Evolutionary conservation across 768 basidiomycete genomes (phyloP).

Genomic region (Hirschioporus abietinus): DNA sequence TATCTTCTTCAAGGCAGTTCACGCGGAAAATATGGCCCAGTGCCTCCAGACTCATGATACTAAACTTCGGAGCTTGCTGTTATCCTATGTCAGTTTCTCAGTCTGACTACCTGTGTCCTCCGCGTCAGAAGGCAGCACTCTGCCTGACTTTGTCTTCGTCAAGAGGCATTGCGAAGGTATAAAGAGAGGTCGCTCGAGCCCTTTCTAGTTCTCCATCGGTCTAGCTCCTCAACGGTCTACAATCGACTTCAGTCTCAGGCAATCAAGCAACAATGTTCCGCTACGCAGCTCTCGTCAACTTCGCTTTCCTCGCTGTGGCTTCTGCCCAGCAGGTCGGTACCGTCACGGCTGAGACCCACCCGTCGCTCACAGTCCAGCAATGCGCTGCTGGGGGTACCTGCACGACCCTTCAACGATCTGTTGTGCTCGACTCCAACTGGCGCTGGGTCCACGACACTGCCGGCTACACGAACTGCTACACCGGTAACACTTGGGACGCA

Average conservation of each 20-base stretch:
- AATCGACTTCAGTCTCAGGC: not conserved
- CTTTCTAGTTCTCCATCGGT: not conserved
- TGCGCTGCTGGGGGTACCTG: slow-evolving; percentile 43
- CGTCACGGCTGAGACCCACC: slow-evolving; percentile 42
- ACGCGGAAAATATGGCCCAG: not conserved
- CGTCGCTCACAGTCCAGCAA: slow-evolving; percentile 39
- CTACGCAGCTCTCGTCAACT: slow-evolving; percentile 22
- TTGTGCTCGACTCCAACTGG: slow-evolving; percentile 5
- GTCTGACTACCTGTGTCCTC: not conserved
- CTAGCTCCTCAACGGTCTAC: slow-evolving; percentile 1
- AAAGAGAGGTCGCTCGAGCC: not conserved
- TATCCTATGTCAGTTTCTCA: not conserved
- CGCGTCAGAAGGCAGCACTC: not conserved
- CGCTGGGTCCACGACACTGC: slow-evolving; percentile 12
- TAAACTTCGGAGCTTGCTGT: not conserved
- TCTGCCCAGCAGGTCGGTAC: slow-evolving; percentile 49
- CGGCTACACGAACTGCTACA: slow-evolving; percentile 32
- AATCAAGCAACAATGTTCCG: slow-evolving; percentile 22
- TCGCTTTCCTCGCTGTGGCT: slow-evolving; percentile 32
- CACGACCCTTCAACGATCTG: slow-evolving; percentile 18
- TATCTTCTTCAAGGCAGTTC: not conserved
- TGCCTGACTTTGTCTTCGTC: not conserved
- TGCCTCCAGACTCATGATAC: not conserved
- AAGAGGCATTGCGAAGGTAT: not conserved
- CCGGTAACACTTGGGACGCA: slow-evolving; percentile 30